Evolutionary conservation across 495 filamentous ascomycete genomes (phyloP).

Genomic region (Echria macrotheca): DNA sequence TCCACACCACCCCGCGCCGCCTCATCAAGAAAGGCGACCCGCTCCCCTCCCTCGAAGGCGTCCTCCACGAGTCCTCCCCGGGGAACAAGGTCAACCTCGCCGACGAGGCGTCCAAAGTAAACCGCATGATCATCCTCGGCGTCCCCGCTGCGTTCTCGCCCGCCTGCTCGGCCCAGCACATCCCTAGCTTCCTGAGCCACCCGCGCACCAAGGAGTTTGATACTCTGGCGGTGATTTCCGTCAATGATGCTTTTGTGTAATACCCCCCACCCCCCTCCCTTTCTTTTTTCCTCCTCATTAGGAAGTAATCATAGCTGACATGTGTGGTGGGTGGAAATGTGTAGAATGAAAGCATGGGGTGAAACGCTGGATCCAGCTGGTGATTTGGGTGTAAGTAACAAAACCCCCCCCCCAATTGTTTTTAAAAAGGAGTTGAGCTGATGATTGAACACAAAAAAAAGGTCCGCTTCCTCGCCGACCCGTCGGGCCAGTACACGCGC

Average conservation of each 20-base stretch:
- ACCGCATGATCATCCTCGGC: conserved; percentile 72
- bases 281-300: no score
- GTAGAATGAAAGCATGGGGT: conserved; percentile 83
- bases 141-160: conserved; percentile 87
- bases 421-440: neutral
- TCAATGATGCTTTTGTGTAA: conserved; percentile 96
- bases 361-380: conserved; percentile 63
- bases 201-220: conserved; percentile 69
- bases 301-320: no score
- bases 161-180: conserved; percentile 70
- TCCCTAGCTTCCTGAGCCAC: conserved; percentile 77
- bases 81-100: conserved; percentile 85
- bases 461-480: conserved; percentile 89
- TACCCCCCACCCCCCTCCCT: no score
- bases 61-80: conserved; percentile 56
- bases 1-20: conserved; percentile 48
- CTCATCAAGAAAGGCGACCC: conserved; percentile 56
- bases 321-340: no score
- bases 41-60: conserved; percentile 56
- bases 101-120: conserved; percentile 59
- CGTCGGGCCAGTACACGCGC: conserved; percentile 74
- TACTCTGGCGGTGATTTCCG: conserved; percentile 76
- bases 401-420: neutral
- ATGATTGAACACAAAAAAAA: no score
- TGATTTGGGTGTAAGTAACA: conserved; percentile 71